These are phyloP conservation scores for Vigna angularis DNA, from an alignment of 306 rosid genomes.

Conservation along the genomic window DNA sequence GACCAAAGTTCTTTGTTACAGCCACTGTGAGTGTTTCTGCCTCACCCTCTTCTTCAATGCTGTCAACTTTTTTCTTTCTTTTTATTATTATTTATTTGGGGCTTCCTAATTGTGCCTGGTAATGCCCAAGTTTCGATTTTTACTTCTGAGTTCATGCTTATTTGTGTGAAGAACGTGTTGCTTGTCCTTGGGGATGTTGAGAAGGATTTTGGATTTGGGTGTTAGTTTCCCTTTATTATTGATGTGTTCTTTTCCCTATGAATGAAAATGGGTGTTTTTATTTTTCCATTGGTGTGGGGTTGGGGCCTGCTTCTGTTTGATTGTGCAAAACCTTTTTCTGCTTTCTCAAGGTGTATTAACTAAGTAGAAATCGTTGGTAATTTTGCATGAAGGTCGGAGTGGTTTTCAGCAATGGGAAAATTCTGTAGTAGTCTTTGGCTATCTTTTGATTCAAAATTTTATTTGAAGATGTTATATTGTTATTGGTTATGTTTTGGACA, in stretches of 20 bases:
- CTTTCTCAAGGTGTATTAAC: not conserved
- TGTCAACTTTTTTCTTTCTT: not conserved
- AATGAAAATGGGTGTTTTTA: not conserved
- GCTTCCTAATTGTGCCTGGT: not conserved
- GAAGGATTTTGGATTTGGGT: not conserved
- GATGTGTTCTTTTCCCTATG: not conserved
- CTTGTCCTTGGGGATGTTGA: slow-evolving; percentile 5
- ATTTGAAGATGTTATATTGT: slow-evolving; percentile 3
- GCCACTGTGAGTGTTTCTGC: slow-evolving; percentile 61
- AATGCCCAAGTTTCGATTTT: slow-evolving; percentile 31
- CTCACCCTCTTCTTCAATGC: not conserved
- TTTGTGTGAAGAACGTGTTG: not conserved
- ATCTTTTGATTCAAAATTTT: slow-evolving; percentile 1
- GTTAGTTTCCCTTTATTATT: slow-evolving; percentile 4
- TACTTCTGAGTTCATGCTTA: slow-evolving; percentile 15
- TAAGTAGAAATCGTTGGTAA: slow-evolving; percentile 13
- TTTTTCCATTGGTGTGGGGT: not conserved
- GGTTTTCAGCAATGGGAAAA: not conserved
- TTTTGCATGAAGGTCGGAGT: slow-evolving; percentile 8
- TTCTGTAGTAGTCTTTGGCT: not conserved
- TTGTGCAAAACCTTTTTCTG: not conserved
- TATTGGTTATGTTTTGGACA: slow-evolving; percentile 1
- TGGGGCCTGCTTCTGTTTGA: not conserved
- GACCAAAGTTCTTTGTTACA: slow-evolving; percentile 66
- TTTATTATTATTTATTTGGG: not conserved